A percentile compares a stretch with the other conserved stretches of the same genome.
These are phyloP conservation scores for Gryganskiella cystojenkinii DNA, from an alignment of 192 early-diverging fungal genomes.

Conservation along the genomic window DNA sequence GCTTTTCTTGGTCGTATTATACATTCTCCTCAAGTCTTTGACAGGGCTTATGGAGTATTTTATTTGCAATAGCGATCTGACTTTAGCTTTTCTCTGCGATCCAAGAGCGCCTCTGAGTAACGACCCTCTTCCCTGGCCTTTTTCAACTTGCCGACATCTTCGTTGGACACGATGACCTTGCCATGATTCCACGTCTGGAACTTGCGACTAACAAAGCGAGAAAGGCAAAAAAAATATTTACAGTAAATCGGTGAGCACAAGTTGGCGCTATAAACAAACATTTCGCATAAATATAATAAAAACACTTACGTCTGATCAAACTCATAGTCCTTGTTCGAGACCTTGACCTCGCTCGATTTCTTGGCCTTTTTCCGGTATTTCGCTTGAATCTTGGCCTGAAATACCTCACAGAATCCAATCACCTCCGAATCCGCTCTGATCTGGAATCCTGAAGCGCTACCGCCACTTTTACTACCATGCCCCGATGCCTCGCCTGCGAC, in stretches of 20 bases:
- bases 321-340: slow-evolving; percentile 67
- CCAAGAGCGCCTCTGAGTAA: slow-evolving; percentile 78
- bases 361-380: slow-evolving; percentile 69
- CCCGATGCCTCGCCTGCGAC: slow-evolving; percentile 56
- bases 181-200: slow-evolving; percentile 82
- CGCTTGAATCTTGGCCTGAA: slow-evolving; percentile 76
- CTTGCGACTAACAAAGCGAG: slow-evolving; percentile 63
- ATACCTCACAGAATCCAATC: slow-evolving; percentile 79
- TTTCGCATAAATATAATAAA: background rate
- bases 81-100: slow-evolving; percentile 85
- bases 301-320: slow-evolving; percentile 72
- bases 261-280: background rate
- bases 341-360: slow-evolving; percentile 56
- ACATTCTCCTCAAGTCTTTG: slow-evolving; percentile 13
- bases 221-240: background rate
- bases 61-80: slow-evolving; percentile 87
- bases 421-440: slow-evolving; percentile 77
- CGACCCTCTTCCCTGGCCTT: slow-evolving; percentile 77
- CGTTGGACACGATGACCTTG: slow-evolving; percentile 62
- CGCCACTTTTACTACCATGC: background rate
- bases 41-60: too few relatives aligned
- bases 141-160: slow-evolving; percentile 64
- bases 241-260: background rate
- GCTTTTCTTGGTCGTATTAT: background rate
- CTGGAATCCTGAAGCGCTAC: slow-evolving; percentile 43